Conservation (phyloP, 768 basidiomycete genomes). For the Tulasnella sp. region DNA sequence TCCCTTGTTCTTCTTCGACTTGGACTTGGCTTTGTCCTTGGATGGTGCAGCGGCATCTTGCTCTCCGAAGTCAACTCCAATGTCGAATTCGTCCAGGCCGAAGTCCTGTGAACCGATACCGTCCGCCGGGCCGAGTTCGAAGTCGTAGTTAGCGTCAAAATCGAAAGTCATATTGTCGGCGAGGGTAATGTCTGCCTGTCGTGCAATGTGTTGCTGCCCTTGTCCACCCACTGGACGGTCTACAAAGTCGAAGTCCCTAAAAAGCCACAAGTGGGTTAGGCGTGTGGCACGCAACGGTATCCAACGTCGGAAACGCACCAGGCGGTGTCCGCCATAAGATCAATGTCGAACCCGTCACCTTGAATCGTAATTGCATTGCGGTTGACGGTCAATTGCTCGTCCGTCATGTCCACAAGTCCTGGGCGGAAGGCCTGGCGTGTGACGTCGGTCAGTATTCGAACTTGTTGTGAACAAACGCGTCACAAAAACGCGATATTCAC, state of each 20-base stretch:
- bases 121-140: constrained; percentile 76
- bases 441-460: constrained; percentile 7
- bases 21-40: constrained; percentile 45
- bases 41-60: constrained; percentile 39
- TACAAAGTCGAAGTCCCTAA: constrained; percentile 77
- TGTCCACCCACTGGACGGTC: constrained; percentile 65
- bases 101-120: constrained; percentile 88
- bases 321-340: constrained; percentile 67
- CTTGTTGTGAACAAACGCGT: constrained; percentile 21
- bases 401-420: constrained; percentile 93
- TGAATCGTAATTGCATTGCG: constrained; percentile 88
- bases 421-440: constrained; percentile 81
- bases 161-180: constrained; percentile 72
- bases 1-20: constrained; percentile 37
- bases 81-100: constrained; percentile 72
- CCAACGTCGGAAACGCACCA: constrained; percentile 53
- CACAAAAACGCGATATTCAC: constrained; percentile 47
- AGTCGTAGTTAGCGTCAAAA: constrained; percentile 64
- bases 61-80: constrained; percentile 78
- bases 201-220: constrained; percentile 75
- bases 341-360: constrained; percentile 59
- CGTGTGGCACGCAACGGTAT: neutral
- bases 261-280: constrained; percentile 29
- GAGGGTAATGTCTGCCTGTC: constrained; percentile 87
- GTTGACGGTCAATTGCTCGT: constrained; percentile 86